Evolutionary conservation across 768 basidiomycete species (phyloP).

Genomic region (Panellus pusillus): DNA sequence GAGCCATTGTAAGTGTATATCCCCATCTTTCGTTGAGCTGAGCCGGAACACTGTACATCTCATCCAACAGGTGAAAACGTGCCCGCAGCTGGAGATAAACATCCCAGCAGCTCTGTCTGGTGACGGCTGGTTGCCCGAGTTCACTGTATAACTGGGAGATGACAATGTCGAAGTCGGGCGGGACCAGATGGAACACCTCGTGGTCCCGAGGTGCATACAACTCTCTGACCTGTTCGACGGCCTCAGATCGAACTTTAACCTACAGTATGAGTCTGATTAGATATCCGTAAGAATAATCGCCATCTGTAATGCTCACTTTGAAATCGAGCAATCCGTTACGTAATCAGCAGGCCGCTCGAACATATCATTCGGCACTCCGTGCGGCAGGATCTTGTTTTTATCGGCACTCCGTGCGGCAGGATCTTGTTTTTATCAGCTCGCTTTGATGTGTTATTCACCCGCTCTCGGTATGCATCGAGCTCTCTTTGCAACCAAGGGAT

Average conservation of each 20-base stretch:
- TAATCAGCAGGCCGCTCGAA: constrained; percentile 25
- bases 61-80: neutral
- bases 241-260: constrained; percentile 18
- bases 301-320: constrained; percentile 27
- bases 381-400: too few relatives aligned
- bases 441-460: constrained; percentile 21
- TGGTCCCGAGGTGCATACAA: constrained; percentile 21
- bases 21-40: neutral
- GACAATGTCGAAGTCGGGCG: constrained; percentile 12
- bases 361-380: constrained; percentile 31
- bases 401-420: constrained; percentile 38
- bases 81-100: constrained; percentile 9
- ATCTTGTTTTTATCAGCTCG: constrained; percentile 31
- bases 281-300: neutral
- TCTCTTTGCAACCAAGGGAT: constrained; percentile 39
- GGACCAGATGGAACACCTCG: constrained; percentile 23
- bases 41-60: neutral
- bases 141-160: constrained; percentile 13
- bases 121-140: constrained; percentile 15
- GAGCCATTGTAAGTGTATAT: neutral
- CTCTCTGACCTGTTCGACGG: constrained; percentile 16
- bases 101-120: constrained; percentile 15
- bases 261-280: neutral
- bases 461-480: constrained; percentile 28
- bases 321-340: constrained; percentile 31